Percentiles rank a stretch among this genome's conserved stretches.
Conservation (phyloP, 495 filamentous ascomycete species). For the Trichoderma asperelloides region DNA sequence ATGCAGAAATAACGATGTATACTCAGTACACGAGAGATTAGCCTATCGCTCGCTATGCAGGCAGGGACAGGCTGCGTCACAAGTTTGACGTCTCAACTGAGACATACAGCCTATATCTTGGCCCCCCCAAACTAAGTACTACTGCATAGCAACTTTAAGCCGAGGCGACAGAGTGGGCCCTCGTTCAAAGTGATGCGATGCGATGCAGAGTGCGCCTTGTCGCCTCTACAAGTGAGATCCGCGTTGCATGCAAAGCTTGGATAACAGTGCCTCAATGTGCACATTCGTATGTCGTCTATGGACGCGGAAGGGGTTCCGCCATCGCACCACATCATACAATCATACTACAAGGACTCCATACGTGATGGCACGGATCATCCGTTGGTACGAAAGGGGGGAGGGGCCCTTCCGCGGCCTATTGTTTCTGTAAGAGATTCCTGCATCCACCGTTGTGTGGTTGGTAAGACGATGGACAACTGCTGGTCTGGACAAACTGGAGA, state of each 20-base stretch:
- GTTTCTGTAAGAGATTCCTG: too few species aligned
- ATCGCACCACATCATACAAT: background rate
- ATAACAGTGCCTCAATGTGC: background rate
- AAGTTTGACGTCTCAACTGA: background rate
- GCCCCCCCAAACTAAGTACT: too few species aligned
- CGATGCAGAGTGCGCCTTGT: background rate
- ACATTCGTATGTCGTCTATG: background rate
- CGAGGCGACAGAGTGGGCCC: background rate
- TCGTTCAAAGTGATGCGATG: background rate
- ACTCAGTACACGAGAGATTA: too few species aligned
- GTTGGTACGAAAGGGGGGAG: background rate
- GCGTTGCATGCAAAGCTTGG: background rate
- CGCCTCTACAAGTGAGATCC: background rate
- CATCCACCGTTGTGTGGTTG: too few species aligned
- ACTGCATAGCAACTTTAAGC: background rate
- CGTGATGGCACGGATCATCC: background rate
- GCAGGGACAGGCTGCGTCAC: background rate
- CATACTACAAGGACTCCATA: too few species aligned
- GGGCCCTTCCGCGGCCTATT: background rate
- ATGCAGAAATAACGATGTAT: too few species aligned
- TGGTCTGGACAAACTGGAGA: background rate
- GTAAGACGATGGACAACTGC: too few species aligned
- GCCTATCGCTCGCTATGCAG: too few species aligned
- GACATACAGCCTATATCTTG: background rate
- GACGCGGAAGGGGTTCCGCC: background rate